phyloP scores from a whole-genome alignment of 1,284 basidiomycete genomes.

The Tilletia setariae region DNA sequence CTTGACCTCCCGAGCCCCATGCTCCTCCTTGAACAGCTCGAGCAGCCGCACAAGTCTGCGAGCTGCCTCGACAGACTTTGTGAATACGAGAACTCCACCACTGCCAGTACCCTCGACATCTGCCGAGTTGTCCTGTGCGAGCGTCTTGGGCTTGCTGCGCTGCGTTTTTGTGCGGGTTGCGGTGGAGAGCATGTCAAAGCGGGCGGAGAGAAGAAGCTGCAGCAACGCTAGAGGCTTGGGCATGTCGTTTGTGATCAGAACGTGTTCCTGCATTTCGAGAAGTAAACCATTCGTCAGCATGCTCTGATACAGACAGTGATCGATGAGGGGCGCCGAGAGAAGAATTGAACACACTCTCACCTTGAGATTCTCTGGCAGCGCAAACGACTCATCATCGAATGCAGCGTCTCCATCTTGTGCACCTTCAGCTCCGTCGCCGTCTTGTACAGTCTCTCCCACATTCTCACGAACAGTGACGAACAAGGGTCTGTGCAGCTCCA shows the following conservation, averaged over 20 bases:
- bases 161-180: background rate
- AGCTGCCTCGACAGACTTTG: constrained; percentile 90
- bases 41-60: constrained; percentile 76
- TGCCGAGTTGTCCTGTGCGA: background rate
- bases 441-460: constrained; percentile 28
- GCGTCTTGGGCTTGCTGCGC: too few relatives aligned
- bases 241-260: constrained; percentile 73
- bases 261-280: constrained; percentile 59
- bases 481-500: constrained; percentile 74
- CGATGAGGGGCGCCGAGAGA: too few relatives aligned
- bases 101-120: background rate
- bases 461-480: constrained; percentile 76
- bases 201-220: constrained; percentile 68
- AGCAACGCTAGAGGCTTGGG: constrained; percentile 87
- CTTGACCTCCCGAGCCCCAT: constrained; percentile 54
- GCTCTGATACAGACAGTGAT: too few relatives aligned
- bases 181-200: background rate
- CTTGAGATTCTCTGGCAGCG: constrained; percentile 27
- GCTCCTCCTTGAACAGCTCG: constrained; percentile 67
- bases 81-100: constrained; percentile 69
- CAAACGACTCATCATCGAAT: constrained; percentile 57
- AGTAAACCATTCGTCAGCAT: background rate
- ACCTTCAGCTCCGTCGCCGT: constrained; percentile 55
- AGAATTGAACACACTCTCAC: too few relatives aligned
- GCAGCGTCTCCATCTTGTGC: constrained; percentile 60